Conservation (phyloP, 768 basidiomycete species). For the Leccinum boreale region DNA sequence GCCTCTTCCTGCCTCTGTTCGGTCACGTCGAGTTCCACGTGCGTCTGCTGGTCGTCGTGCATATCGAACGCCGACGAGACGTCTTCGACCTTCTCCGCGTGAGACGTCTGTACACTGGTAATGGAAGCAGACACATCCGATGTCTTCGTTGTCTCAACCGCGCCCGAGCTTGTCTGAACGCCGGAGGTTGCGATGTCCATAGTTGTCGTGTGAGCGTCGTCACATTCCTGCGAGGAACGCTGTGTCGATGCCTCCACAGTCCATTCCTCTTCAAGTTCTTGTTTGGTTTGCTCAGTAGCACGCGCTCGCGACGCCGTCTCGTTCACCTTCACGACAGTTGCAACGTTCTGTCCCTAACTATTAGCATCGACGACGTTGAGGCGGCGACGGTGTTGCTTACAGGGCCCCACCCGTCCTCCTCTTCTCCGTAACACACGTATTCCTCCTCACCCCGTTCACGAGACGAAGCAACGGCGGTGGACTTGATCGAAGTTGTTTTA, state of each 20-base stretch:
- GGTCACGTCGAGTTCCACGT: background rate
- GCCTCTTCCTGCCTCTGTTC: background rate
- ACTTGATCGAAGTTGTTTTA: background rate
- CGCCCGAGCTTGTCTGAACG: background rate
- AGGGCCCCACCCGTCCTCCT: background rate
- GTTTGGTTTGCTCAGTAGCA: background rate
- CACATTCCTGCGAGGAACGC: background rate
- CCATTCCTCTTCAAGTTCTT: background rate
- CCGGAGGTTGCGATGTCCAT: background rate
- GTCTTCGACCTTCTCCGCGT: background rate
- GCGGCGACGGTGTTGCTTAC: background rate
- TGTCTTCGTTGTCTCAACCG: background rate
- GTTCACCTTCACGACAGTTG: background rate
- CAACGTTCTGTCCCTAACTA: background rate
- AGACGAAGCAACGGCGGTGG: background rate
- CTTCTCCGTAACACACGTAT: background rate
- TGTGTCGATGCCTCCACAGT: background rate
- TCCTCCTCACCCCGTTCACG: background rate
- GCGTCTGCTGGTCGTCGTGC: background rate
- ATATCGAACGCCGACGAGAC: background rate
- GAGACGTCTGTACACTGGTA: background rate
- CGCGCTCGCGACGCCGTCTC: background rate
- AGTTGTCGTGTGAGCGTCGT: background rate
- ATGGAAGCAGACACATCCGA: background rate
- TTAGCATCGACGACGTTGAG: background rate